Conservation (phyloP, 257 asterid genomes). For the Fraxinus pennsylvanica region DNA sequence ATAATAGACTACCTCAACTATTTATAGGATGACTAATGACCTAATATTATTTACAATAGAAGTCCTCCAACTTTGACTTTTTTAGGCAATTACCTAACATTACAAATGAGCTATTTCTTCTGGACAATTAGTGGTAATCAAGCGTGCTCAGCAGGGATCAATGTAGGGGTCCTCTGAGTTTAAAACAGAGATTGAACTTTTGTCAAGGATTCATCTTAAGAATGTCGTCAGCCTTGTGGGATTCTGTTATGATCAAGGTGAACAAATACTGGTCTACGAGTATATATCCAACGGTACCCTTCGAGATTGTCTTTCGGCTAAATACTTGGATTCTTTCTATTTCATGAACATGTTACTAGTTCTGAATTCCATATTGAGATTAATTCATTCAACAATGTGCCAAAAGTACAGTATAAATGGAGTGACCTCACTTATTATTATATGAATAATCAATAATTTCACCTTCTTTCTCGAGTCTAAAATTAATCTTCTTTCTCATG, state of each 20-base stretch:
- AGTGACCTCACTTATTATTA: too few species aligned
- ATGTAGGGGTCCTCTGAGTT: conserved; percentile 88
- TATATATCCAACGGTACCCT: conserved; percentile 81
- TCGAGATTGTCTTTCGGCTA: conserved; percentile 73
- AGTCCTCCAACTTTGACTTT: too few species aligned
- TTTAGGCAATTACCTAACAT: too few species aligned
- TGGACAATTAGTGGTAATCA: conserved; percentile 72
- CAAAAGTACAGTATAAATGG: not conserved
- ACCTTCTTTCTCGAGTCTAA: not conserved
- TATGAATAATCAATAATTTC: not conserved
- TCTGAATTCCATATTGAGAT: not conserved
- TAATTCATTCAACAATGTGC: not conserved
- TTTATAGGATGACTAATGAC: too few species aligned
- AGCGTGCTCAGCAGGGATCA: conserved; percentile 90
- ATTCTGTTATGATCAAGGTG: conserved; percentile 91
- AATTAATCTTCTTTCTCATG: not conserved
- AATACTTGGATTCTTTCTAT: not conserved
- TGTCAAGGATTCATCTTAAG: conserved; percentile 88
- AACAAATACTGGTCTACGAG: conserved; percentile 88
- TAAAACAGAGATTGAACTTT: conserved; percentile 86
- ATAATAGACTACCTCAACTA: too few species aligned
- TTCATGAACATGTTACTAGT: not conserved
- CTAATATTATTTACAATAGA: too few species aligned
- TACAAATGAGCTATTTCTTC: conserved; percentile 58
- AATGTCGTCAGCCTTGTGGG: conserved; percentile 91